Base-by-base conservation (phyloP, 2,329 filamentous ascomycete species). In the Apiospora arundinis region DNA sequence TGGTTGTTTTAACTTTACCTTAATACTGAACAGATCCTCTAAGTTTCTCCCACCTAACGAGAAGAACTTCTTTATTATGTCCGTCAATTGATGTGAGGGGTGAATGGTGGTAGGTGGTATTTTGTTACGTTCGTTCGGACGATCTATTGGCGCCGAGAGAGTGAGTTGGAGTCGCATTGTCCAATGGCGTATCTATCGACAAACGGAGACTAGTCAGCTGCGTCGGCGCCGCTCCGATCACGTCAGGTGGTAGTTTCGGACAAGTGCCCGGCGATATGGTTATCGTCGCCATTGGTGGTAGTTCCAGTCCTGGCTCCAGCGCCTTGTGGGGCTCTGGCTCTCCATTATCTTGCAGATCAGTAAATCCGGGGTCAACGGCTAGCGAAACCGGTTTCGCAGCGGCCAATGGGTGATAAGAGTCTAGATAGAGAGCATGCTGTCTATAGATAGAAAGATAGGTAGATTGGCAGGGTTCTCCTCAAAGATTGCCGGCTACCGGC, bases 341-440 rank as follows among this genome's bases (percentile, higher is more conserved):
- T n/a, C 32, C 56, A 40, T 63, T 63, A 12, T n/a, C 52, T 37
- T 23, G 32, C 32, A 63, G 56, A 63, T 63, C 32, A 63, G 32
- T 21, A 63, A 63, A 63, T 40, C 56, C 21, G 56, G 56, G 56
- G 56, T 63, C 32, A 40, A 63, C 56, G 28, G 56, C 28, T 63
- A 23, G 32, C 32, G 18, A 40, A 23, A 63, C 56, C 56, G 56
- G 56, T 23, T 63, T 63, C 21, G 32, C 18, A 18, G 16, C 9
- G 32, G 9, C 32, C 32, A 63, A 37, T 63, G 56, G 18, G 37
- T 63, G 56, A 63, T 63, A 63, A 40, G 56, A 40, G 4, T 1
- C n/a, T 12, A 63, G 56, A 63, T 63, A 23, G 56, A 37, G 52
- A 37, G 18, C 11, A 11, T 6, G 7, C 4, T 21, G 16, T 11